These are phyloP conservation scores for Tylopilus sp. DNA, from an alignment of 768 basidiomycete genomes.

Conservation along the genomic window DNA sequence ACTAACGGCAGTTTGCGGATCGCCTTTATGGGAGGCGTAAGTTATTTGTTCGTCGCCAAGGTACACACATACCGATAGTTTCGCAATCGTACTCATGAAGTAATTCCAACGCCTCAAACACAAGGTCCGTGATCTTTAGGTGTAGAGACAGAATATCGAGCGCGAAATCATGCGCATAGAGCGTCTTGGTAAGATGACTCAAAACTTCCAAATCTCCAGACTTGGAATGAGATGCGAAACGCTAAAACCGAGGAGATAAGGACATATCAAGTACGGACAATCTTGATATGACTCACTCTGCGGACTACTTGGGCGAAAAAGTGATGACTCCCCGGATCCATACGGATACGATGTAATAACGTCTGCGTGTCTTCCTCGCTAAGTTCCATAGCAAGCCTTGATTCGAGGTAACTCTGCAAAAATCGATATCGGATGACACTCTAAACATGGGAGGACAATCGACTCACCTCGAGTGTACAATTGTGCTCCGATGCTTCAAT, in stretches of 20 bases:
- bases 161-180: constrained; percentile 54
- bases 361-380: constrained; percentile 34
- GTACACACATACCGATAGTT: constrained; percentile 58
- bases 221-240: constrained; percentile 50
- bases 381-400: constrained; percentile 52
- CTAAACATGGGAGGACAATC: background rate
- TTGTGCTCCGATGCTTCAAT: constrained; percentile 60
- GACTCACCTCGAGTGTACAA: constrained; percentile 53
- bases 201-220: constrained; percentile 64
- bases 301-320: constrained; percentile 53
- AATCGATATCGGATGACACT: constrained; percentile 4
- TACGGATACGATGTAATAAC: constrained; percentile 42
- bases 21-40: constrained; percentile 44
- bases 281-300: constrained; percentile 45
- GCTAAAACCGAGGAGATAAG: constrained; percentile 36
- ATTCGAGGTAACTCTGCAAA: constrained; percentile 46
- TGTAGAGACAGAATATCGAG: constrained; percentile 73
- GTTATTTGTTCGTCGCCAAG: background rate
- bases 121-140: constrained; percentile 57
- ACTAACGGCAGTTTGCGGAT: constrained; percentile 78
- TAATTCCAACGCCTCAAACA: constrained; percentile 58
- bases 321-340: constrained; percentile 55
- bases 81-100: constrained; percentile 77
- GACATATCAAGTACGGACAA: background rate
- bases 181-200: constrained; percentile 64